These are phyloP conservation scores for Cordyceps javanica DNA, from an alignment of 2,329 filamentous ascomycete genomes.

Conservation along the genomic window DNA sequence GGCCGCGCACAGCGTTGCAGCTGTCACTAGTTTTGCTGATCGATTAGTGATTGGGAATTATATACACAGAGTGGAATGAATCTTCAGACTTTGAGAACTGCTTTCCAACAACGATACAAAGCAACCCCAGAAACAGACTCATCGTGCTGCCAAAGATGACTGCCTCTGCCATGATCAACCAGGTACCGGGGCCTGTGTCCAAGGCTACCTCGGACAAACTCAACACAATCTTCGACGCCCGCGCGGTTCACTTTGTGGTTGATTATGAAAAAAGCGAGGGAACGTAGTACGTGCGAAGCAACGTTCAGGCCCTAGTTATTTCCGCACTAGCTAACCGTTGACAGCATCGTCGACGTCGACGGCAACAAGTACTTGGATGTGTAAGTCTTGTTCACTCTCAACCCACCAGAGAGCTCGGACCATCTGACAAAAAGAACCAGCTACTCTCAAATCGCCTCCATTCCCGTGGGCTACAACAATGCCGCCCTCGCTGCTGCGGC, in stretches of 20 bases:
- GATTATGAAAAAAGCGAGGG: constrained; percentile 46
- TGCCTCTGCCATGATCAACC: constrained; percentile 26
- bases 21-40: background rate
- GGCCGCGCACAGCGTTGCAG: background rate
- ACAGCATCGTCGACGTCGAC: constrained; percentile 40
- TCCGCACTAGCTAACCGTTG: background rate
- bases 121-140: background rate
- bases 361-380: constrained; percentile 45
- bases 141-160: constrained; percentile 1
- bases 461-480: constrained; percentile 80
- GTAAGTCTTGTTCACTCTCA: constrained; percentile 25
- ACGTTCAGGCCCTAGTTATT: background rate
- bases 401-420: background rate
- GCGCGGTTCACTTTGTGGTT: constrained; percentile 46
- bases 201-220: constrained; percentile 36
- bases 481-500: constrained; percentile 59
- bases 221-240: constrained; percentile 44
- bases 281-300: constrained; percentile 34
- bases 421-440: constrained; percentile 24
- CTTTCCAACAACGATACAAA: background rate
- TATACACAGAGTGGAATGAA: background rate
- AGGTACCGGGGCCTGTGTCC: constrained; percentile 31
- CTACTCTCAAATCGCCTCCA: constrained; percentile 78
- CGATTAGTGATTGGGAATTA: background rate
- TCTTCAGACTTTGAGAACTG: no score